A percentile compares a stretch with the other conserved stretches of the same genome.
Conservation (phyloP, 495 filamentous ascomycete species). For the Lophiotrema nucula region DNA sequence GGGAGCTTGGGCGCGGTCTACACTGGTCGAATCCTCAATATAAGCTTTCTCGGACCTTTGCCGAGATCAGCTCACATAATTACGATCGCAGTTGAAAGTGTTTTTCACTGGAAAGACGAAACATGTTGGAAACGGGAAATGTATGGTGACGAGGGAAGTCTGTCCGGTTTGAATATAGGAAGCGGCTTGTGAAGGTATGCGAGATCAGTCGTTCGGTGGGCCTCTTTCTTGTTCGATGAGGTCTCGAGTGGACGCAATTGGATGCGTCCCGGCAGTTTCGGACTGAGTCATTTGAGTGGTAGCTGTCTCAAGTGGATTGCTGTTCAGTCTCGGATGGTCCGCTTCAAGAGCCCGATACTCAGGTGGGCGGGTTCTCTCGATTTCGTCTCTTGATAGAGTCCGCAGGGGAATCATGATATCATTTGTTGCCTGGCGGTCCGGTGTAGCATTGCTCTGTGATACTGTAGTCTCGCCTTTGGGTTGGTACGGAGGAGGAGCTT, state of each 20-base stretch:
- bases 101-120: no score
- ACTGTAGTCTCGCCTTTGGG: slow-evolving; percentile 16
- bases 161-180: no score
- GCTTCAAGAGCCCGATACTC: slow-evolving; percentile 32
- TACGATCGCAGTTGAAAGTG: no score
- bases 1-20: no score
- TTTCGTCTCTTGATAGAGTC: slow-evolving; percentile 36
- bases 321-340: background rate
- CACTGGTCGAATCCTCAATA: no score
- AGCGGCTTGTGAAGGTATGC: no score
- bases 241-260: background rate
- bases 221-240: background rate
- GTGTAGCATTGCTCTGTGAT: slow-evolving; percentile 5
- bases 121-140: no score
- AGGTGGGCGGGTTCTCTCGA: slow-evolving; percentile 36
- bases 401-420: slow-evolving; percentile 37
- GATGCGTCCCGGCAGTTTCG: background rate
- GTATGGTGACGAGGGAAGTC: no score
- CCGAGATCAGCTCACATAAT: no score
- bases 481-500: slow-evolving; percentile 46
- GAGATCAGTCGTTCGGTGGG: no score
- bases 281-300: background rate
- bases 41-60: no score
- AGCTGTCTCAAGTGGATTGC: background rate
- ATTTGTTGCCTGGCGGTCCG: background rate